phyloP scores from a whole-genome alignment of 495 filamentous ascomycete species.

The Tuber aestivum region DNA sequence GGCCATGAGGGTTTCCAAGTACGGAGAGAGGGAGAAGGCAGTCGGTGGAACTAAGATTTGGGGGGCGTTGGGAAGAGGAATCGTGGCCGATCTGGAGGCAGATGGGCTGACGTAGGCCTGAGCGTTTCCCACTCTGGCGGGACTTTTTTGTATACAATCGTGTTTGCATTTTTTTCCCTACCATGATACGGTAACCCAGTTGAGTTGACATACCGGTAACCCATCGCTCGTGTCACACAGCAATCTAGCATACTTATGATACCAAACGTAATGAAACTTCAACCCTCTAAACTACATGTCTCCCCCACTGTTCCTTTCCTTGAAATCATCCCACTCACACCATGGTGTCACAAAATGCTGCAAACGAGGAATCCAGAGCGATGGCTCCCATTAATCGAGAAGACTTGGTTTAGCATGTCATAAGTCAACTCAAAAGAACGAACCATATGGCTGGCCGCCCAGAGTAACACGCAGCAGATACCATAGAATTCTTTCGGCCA shows the following conservation, averaged over 20 bases:
- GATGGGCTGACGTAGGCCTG: slow-evolving; percentile 25
- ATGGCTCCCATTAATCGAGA: background rate
- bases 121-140: background rate
- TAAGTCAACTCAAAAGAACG: background rate
- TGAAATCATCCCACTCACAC: background rate
- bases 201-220: background rate
- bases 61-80: slow-evolving; percentile 20
- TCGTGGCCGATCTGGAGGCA: slow-evolving; percentile 23
- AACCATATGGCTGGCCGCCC: background rate
- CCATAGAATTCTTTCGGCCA: background rate
- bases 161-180: background rate
- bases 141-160: background rate
- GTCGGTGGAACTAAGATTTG: slow-evolving; percentile 23
- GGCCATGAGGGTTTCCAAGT: slow-evolving; percentile 24
- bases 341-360: background rate
- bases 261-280: background rate
- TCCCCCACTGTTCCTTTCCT: background rate
- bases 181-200: background rate
- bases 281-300: background rate
- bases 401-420: background rate
- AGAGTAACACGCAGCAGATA: too few species aligned
- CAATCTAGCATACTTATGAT: background rate
- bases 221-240: background rate
- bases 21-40: slow-evolving; percentile 33
- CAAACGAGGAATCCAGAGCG: background rate